phyloP scores from a whole-genome alignment of 2,329 filamentous ascomycete genomes.

The Aspergillus sp. region DNA sequence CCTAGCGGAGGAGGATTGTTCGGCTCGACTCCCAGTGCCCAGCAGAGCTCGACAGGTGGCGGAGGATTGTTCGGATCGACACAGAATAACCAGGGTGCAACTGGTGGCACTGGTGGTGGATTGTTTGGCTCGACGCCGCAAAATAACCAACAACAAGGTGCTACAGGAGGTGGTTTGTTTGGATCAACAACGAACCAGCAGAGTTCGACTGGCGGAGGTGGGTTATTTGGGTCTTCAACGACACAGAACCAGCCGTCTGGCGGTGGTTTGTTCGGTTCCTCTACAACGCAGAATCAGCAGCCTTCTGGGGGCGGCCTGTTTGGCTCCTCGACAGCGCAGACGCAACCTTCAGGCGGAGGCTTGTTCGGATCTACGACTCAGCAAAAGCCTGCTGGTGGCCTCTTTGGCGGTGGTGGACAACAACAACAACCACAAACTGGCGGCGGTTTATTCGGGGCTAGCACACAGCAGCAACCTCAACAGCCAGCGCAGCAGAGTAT shows the following conservation, averaged over 20 bases:
- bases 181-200: slow-evolving; percentile 19
- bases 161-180: slow-evolving; percentile 6
- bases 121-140: slow-evolving; percentile 10
- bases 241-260: slow-evolving; percentile 26
- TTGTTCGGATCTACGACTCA: slow-evolving; percentile 19
- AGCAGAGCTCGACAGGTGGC: slow-evolving; percentile 12
- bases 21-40: slow-evolving; percentile 14
- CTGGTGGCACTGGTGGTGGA: slow-evolving; percentile 8
- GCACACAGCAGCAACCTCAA: slow-evolving; percentile 19
- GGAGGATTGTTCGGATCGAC: slow-evolving; percentile 25
- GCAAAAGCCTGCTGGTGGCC: slow-evolving; percentile 14
- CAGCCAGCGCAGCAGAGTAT: slow-evolving; percentile 15
- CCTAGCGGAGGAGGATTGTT: not conserved
- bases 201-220: slow-evolving; percentile 10
- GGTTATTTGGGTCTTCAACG: slow-evolving; percentile 26
- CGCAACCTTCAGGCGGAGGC: slow-evolving; percentile 16
- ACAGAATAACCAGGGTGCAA: slow-evolving; percentile 7
- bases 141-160: slow-evolving; percentile 6
- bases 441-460: slow-evolving; percentile 29
- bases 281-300: slow-evolving; percentile 25
- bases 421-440: slow-evolving; percentile 20
- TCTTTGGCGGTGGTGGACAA: slow-evolving; percentile 10
- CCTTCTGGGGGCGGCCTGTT: slow-evolving; percentile 21
- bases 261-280: slow-evolving; percentile 21
- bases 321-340: slow-evolving; percentile 19